Conservation (phyloP, 2,329 filamentous ascomycete species). For the Fusarium nematophilum region DNA sequence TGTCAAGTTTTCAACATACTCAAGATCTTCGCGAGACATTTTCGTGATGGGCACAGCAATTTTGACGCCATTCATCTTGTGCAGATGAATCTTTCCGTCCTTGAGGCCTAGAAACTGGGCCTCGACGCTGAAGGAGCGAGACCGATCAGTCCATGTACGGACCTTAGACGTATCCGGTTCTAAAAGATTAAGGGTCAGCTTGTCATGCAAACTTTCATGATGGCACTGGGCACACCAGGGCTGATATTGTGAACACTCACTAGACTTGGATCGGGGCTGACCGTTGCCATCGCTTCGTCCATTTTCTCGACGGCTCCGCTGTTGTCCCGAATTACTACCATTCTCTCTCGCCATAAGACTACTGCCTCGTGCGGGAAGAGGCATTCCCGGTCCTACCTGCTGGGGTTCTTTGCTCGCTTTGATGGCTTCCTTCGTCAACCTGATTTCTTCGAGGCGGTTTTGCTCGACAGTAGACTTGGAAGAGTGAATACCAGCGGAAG, state of each 20-base stretch:
- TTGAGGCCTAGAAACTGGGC: conserved; percentile 95
- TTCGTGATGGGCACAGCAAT: conserved; percentile 96
- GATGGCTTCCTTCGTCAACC: conserved; percentile 82
- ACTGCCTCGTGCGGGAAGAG: conserved; percentile 81
- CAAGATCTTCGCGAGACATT: conserved; percentile 94
- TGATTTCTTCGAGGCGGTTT: conserved; percentile 81
- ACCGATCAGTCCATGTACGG: conserved; percentile 93
- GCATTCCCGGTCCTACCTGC: conserved; percentile 80
- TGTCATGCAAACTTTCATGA: not conserved
- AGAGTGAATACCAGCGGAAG: conserved; percentile 62
- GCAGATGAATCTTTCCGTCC: conserved; percentile 96
- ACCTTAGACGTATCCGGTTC: conserved; percentile 87
- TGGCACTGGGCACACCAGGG: not conserved
- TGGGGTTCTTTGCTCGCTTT: conserved; percentile 69
- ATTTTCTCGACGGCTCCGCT: conserved; percentile 78
- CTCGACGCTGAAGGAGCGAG: conserved; percentile 96
- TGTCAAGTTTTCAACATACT: conserved; percentile 91
- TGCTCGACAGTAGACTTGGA: conserved; percentile 78
- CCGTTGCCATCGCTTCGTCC: conserved; percentile 66
- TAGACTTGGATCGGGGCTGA: conserved; percentile 73
- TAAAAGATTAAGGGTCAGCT: conserved; percentile 50
- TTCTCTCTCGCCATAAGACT: conserved; percentile 76
- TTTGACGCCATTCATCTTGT: conserved; percentile 98
- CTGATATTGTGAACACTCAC: conserved; percentile 62
- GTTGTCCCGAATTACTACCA: conserved; percentile 75